phyloP scores from a whole-genome alignment of 2,329 filamentous ascomycete species.

The Zymoseptoria brevis region DNA sequence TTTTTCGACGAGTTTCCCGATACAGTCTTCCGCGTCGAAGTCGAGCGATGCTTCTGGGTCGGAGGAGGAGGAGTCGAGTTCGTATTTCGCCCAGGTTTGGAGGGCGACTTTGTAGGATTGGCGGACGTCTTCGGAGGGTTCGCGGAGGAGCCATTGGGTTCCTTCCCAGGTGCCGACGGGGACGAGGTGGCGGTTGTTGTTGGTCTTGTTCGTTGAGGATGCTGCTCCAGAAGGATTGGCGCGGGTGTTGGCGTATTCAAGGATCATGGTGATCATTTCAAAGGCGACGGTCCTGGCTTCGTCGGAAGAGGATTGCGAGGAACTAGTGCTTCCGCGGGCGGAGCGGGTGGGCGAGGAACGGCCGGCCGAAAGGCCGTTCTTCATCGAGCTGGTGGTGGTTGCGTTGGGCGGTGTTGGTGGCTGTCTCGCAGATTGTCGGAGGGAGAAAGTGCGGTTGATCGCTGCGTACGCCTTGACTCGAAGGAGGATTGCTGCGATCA shows the following conservation, averaged over 20 bases:
- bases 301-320: constrained; percentile 54
- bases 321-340: background rate
- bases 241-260: constrained; percentile 64
- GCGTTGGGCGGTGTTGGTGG: background rate
- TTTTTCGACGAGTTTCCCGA: constrained; percentile 16
- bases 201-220: constrained; percentile 3
- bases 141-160: constrained; percentile 86
- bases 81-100: constrained; percentile 61
- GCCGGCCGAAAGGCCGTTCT: background rate
- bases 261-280: constrained; percentile 70
- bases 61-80: constrained; percentile 24
- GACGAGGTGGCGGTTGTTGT: constrained; percentile 46
- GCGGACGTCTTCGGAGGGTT: constrained; percentile 68
- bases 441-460: background rate
- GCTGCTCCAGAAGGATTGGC: constrained; percentile 12
- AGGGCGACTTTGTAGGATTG: constrained; percentile 80
- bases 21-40: constrained; percentile 18
- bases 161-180: constrained; percentile 85
- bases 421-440: background rate
- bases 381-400: background rate
- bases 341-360: background rate
- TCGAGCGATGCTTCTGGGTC: constrained; percentile 16
- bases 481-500: constrained; percentile 72
- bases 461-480: constrained; percentile 59
- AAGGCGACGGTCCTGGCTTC: constrained; percentile 59